Percentiles rank a stretch among this genome's conserved stretches.
Evolutionary conservation across 2,329 filamentous ascomycete species (phyloP).

Genomic region (Aspergillus phoenicis): DNA sequence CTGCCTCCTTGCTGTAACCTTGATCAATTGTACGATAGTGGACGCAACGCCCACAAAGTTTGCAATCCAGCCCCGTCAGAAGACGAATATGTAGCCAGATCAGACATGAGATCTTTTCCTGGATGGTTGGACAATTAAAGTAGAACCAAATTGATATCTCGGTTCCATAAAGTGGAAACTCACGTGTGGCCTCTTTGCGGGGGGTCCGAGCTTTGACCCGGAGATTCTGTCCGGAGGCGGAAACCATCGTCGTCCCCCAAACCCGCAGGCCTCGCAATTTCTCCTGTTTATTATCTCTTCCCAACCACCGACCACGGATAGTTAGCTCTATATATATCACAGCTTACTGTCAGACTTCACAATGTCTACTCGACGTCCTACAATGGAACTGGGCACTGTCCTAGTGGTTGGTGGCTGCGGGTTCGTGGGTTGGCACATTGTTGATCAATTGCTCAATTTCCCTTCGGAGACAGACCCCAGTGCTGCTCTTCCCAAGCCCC

Average conservation of each 20-base stretch:
- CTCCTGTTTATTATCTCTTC: conserved; percentile 9
- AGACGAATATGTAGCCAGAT: too few relatives aligned
- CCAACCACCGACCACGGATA: neutral
- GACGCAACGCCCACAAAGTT: too few relatives aligned
- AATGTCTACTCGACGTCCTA: conserved; percentile 36
- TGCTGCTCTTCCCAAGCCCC: conserved; percentile 40
- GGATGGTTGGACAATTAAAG: neutral
- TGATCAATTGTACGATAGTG: too few relatives aligned
- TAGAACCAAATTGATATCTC: neutral
- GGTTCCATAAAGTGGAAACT: neutral
- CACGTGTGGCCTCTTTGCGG: conserved; percentile 5
- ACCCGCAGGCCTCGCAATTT: conserved; percentile 12
- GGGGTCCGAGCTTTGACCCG: conserved; percentile 9
- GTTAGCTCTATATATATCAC: conserved; percentile 1
- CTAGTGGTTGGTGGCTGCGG: conserved; percentile 82
- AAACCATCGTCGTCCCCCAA: neutral
- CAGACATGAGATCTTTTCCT: neutral
- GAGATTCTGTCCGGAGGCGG: conserved; percentile 10
- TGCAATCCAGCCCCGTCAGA: too few relatives aligned
- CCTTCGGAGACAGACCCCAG: conserved; percentile 50
- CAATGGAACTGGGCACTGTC: conserved; percentile 64
- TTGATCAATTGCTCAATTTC: conserved; percentile 69
- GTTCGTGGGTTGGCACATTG: conserved; percentile 81
- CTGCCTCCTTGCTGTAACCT: too few relatives aligned
- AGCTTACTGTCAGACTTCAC: conserved; percentile 21